Percentiles rank a stretch among this genome's conserved stretches.
Conservation (phyloP, 768 basidiomycete genomes). For the Boletus subparvulus region DNA sequence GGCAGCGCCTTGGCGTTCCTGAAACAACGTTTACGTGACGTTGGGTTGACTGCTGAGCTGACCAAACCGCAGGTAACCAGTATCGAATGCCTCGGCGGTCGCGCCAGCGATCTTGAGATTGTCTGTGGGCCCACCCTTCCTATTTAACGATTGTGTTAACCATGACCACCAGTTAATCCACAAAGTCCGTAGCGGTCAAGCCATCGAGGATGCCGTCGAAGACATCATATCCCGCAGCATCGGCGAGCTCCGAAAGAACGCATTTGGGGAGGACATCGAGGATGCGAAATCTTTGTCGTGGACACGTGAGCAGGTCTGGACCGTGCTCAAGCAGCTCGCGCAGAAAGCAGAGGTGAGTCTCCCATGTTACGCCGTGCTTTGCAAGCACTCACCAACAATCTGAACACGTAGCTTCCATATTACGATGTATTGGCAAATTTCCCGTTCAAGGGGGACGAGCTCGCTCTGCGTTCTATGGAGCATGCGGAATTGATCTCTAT, state of each 20-base stretch:
- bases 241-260: slow-evolving; percentile 82
- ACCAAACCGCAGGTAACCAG: slow-evolving; percentile 53
- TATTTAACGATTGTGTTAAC: background rate
- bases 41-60: slow-evolving; percentile 52
- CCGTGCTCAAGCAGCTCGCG: slow-evolving; percentile 70
- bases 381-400: slow-evolving; percentile 4
- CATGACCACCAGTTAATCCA: slow-evolving; percentile 62
- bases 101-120: slow-evolving; percentile 85
- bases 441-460: slow-evolving; percentile 92
- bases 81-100: slow-evolving; percentile 81
- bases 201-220: slow-evolving; percentile 78
- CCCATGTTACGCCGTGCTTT: slow-evolving; percentile 23
- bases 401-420: slow-evolving; percentile 62
- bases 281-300: slow-evolving; percentile 83
- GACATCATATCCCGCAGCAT: slow-evolving; percentile 83
- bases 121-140: slow-evolving; percentile 42
- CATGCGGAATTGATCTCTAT: slow-evolving; percentile 86
- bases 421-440: slow-evolving; percentile 77
- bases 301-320: slow-evolving; percentile 88
- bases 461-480: slow-evolving; percentile 79
- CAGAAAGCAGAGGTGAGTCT: slow-evolving; percentile 56
- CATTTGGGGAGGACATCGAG: slow-evolving; percentile 90
- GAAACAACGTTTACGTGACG: slow-evolving; percentile 68
- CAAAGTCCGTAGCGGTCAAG: slow-evolving; percentile 75
- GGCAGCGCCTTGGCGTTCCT: slow-evolving; percentile 79